Evolutionary conservation across 352 stramenopile species (phyloP), one percentile per base, ranked within the genome.

Genomic region (Phytophthora fragariaefolia): DNA sequence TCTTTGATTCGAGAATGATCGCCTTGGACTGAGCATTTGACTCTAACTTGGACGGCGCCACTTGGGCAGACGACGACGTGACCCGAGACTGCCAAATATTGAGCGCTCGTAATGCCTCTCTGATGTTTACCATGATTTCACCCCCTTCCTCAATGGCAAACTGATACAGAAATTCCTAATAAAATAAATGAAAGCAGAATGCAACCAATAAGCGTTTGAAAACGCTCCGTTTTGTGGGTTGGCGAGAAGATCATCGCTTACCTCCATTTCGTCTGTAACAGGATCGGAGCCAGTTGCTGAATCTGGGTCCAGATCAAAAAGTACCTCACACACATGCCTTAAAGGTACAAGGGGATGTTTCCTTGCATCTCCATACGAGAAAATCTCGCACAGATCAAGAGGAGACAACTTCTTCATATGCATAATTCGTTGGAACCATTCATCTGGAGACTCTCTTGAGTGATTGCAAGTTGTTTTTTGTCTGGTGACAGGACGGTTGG

Each of bases 361-460:
- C 0, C 64, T 45, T 0, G 79, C 65, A 20, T 87, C 66, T 10
- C 77, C 80, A 22, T 69, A 83, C 17, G 67, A 89, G 38, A 91
- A 87, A 4, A 66, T 17, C 12, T 91, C 83, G 36, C 70, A 86
- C 22, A 91, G 38, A 66, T 91, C 80, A 0, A 89, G 62, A 6
- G 80, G 78, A 3, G 77, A 87, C 3, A 91, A 34, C 42, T 79
- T 58, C 27, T 79, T 83, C 5, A 32, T 24, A 20, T 55, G 38
- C 50, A 91, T 69, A 17, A 91, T 66, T 15, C 73, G 79, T n/a
- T 82, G 73, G 34, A 91, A 89, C 77, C 80, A 89, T 10, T 64
- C 63, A 18, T 86, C 73, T 0, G 79, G 79, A 0, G 65, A 77
- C 49, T 86, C 79, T 10, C 26, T 47, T 15, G 23, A 17, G 4